Base-by-base conservation (phyloP, 495 filamentous ascomycete species). In the Penicillium daleae region DNA sequence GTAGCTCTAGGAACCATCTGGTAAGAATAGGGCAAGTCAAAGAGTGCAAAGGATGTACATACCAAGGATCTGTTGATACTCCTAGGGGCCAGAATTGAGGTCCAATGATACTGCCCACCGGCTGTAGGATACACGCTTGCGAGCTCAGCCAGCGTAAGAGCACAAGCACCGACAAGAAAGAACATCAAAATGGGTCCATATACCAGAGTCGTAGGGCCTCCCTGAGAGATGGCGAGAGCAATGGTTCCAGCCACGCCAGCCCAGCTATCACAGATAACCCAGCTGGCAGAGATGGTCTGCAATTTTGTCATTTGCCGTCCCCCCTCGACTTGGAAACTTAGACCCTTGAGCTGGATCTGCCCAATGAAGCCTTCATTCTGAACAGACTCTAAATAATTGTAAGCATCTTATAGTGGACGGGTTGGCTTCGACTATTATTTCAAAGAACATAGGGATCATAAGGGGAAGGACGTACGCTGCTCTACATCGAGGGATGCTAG, bases 71-170 rank as follows among this genome's bases (percentile, higher is more conserved):
- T 42, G 27, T 52, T 60, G 40, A 59, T 60, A 19, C 35, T 9
- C 52, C 60, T 55, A 2, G 74, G 72, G 8, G 68, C 66, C 31
- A 77, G 54, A 6, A 75, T 62, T 5, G 67, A 67, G 13, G 74
- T 69, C 67, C 67, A 75, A 46, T 75, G 73, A 48, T 74, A 84
- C 64, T 83, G 82, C 6, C 81, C 82, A 6, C 81, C 82, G 8
- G 80, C 80, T 0, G 83, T 83, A 0, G 81, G 80, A 69, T 80
- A 84, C 27, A 78, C 78, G n/a, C 77, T 77, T 0, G 78, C 76
- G 27, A 85, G 69, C 66, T 85, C 83, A 29, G 76, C 81, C 22
- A 84, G 69, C 4, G 77, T 79, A 0, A 74, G 66, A 7, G 80
- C 76, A 39, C 78, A 70, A 8, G 67, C 74, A 33, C 62, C 60